Evolutionary conservation across 2,329 filamentous ascomycete genomes (phyloP).

Genomic region (Scedosporium aurantiacum): DNA sequence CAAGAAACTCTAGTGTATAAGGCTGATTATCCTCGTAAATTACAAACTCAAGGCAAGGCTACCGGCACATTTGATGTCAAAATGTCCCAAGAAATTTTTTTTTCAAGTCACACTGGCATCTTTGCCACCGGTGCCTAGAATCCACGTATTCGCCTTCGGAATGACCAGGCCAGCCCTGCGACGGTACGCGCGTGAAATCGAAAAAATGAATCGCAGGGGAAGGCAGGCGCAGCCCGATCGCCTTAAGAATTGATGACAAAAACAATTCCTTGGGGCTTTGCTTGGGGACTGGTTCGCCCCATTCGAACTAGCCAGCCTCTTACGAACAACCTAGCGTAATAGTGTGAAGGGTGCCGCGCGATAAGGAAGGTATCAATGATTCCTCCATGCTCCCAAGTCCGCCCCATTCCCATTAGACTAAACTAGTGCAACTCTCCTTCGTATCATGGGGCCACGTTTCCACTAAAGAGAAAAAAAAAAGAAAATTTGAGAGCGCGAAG

Average conservation of each 20-base stretch:
- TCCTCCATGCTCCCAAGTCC: no score
- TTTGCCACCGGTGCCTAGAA: background rate
- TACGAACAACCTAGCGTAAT: no score
- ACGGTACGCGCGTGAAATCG: no score
- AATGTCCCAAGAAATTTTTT: background rate
- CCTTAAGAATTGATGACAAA: no score
- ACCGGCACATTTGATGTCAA: background rate
- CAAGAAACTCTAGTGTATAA: background rate
- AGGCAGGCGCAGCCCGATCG: no score
- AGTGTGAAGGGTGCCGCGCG: no score
- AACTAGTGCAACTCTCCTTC: background rate
- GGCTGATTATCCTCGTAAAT: background rate
- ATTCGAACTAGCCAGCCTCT: no score
- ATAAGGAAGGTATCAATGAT: no score
- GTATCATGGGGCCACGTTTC: background rate
- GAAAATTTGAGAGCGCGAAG: background rate
- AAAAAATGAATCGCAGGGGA: no score
- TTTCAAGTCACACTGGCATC: background rate
- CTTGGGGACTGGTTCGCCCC: no score
- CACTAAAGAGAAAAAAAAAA: background rate
- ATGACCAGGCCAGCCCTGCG: background rate
- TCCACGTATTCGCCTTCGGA: background rate
- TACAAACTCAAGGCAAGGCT: background rate
- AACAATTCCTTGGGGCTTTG: no score
- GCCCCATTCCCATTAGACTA: background rate